phyloP scores from a whole-genome alignment of 305 asterid species.

The Euphrasia arctica region DNA sequence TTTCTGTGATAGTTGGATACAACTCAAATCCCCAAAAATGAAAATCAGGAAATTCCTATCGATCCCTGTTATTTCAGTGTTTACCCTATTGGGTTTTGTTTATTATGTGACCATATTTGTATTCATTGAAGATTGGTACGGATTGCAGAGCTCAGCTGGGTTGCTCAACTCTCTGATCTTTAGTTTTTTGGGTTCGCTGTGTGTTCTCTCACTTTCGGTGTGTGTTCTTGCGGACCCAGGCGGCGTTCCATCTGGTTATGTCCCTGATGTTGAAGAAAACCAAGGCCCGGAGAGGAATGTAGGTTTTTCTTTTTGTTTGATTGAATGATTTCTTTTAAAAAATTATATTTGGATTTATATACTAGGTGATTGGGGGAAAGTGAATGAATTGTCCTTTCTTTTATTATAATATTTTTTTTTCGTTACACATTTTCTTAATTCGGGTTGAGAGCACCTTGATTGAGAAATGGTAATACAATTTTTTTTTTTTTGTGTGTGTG shows the following conservation, averaged over 20 bases:
- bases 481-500: too few relatives aligned
- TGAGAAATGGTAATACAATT: too few relatives aligned
- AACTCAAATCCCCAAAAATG: conserved; percentile 23
- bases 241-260: conserved; percentile 63
- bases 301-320: conserved; percentile 25
- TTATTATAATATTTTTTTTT: too few relatives aligned
- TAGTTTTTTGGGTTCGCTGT: conserved; percentile 49
- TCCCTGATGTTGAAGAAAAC: conserved; percentile 73
- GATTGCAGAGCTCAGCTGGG: conserved; percentile 66
- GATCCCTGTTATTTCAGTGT: conserved; percentile 50
- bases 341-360: too few relatives aligned
- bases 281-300: conserved; percentile 47
- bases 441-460: too few relatives aligned
- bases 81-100: conserved; percentile 49
- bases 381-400: too few relatives aligned
- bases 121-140: conserved; percentile 59
- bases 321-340: too few relatives aligned
- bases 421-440: too few relatives aligned
- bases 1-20: too few relatives aligned
- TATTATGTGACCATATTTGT: conserved; percentile 70
- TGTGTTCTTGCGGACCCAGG: conserved; percentile 92
- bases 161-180: conserved; percentile 55
- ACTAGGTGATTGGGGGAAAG: too few relatives aligned
- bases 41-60: conserved; percentile 51
- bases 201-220: conserved; percentile 52